A percentile compares a stretch with the other conserved stretches of the same genome.
These are phyloP conservation scores for Nitzschia sp. DNA, from an alignment of 108 stramenopile species.

Conservation along the genomic window DNA sequence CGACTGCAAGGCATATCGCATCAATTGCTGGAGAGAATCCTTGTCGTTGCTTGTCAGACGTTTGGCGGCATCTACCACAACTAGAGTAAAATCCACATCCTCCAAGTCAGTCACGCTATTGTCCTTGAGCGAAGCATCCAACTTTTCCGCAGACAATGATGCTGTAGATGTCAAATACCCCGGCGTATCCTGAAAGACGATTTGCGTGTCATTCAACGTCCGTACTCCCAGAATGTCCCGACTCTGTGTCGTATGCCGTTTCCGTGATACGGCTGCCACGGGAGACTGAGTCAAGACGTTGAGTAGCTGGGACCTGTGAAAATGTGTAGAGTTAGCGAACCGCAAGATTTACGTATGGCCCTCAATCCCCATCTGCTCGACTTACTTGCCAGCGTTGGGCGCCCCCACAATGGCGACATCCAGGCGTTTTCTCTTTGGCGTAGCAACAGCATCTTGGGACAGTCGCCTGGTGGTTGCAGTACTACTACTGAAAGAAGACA, in stretches of 20 bases:
- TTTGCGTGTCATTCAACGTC: conserved; percentile 72
- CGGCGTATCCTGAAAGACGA: conserved; percentile 92
- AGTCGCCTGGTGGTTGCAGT: too few species aligned
- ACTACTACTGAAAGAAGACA: too few species aligned
- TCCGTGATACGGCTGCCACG: conserved; percentile 89
- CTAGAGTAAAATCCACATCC: conserved; percentile 71
- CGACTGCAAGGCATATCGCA: conserved; percentile 58
- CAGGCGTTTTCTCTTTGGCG: conserved; percentile 52
- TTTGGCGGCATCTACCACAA: conserved; percentile 88
- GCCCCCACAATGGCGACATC: conserved; percentile 89
- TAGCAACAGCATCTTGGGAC: too few species aligned
- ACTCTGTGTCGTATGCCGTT: conserved; percentile 90
- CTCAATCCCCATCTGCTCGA: too few species aligned
- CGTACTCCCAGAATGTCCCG: conserved; percentile 87
- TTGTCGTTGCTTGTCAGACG: conserved; percentile 58
- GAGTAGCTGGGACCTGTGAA: conserved; percentile 82
- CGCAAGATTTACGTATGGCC: too few species aligned
- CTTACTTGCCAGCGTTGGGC: conserved; percentile 90
- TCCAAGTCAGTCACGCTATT: conserved; percentile 69
- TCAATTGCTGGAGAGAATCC: conserved; percentile 66
- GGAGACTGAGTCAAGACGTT: conserved; percentile 75
- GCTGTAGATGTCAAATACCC: conserved; percentile 76
- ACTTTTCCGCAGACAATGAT: conserved; percentile 66
- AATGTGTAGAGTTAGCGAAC: too few species aligned
- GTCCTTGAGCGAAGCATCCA: conserved; percentile 58